Percentiles rank a stretch among this genome's conserved stretches.
These are phyloP conservation scores for Begonia peltatifolia DNA, from an alignment of 306 rosid genomes.

Conservation along the genomic window DNA sequence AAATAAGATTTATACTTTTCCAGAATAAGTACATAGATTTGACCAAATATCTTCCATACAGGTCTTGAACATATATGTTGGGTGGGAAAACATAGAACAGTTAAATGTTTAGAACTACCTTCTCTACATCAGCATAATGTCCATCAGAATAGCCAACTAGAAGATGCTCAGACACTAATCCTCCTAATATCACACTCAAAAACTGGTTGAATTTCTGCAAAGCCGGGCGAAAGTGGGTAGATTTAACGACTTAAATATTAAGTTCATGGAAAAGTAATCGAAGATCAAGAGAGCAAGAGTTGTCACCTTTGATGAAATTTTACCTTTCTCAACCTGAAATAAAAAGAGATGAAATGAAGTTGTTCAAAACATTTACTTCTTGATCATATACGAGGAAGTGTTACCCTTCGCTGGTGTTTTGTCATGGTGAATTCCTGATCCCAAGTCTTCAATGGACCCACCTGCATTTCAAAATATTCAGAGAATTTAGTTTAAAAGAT, in stretches of 20 bases:
- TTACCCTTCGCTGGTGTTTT: too few relatives aligned
- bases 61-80: neutral
- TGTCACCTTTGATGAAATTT: constrained; percentile 8
- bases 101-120: neutral
- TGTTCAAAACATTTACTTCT: too few relatives aligned
- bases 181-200: constrained; percentile 11
- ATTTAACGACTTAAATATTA: neutral
- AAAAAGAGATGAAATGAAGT: neutral
- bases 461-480: too few relatives aligned
- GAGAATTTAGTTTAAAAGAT: too few relatives aligned
- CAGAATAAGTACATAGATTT: too few relatives aligned
- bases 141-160: constrained; percentile 12
- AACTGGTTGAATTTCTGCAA: constrained; percentile 9
- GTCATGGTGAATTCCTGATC: too few relatives aligned
- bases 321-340: constrained; percentile 4
- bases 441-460: too few relatives aligned
- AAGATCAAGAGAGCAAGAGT: neutral
- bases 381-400: too few relatives aligned
- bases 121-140: constrained; percentile 7
- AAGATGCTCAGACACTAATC: constrained; percentile 12
- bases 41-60: neutral
- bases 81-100: neutral
- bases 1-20: too few relatives aligned
- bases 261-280: neutral
- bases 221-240: neutral